These are phyloP conservation scores for Tetrastigma voinierianum DNA, from an alignment of 164 flowering plant genomes.

Conservation along the genomic window DNA sequence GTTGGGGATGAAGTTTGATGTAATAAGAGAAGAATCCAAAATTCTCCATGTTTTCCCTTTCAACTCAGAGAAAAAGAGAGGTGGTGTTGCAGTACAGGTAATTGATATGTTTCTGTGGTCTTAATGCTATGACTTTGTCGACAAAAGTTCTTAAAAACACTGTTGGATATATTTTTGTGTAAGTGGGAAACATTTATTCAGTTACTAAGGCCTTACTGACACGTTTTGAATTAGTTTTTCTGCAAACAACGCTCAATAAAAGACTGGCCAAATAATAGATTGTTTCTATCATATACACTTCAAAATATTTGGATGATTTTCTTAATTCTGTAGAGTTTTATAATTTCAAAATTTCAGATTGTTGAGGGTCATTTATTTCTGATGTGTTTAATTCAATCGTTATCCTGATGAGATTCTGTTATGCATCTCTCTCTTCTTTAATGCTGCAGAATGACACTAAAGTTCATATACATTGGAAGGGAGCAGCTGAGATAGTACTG, in stretches of 20 bases:
- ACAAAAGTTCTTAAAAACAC: background rate
- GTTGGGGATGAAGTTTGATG: constrained; percentile 50
- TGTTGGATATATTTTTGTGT: background rate
- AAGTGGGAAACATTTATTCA: background rate
- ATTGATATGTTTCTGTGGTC: background rate
- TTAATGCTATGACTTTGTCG: background rate
- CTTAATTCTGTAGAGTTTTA: background rate
- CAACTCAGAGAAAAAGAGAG: constrained; percentile 54
- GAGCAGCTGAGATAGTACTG: constrained; percentile 53
- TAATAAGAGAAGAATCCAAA: constrained; percentile 24
- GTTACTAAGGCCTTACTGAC: background rate
- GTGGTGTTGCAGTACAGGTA: constrained; percentile 51
- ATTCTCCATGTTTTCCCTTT: constrained; percentile 47
- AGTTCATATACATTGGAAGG: constrained; percentile 51
- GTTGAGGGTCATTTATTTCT: too few relatives aligned
- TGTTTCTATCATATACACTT: too few relatives aligned
- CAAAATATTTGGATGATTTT: too few relatives aligned
- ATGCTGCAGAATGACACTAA: constrained; percentile 31
- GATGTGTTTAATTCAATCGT: background rate
- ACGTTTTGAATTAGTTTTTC: background rate
- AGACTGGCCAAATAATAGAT: too few relatives aligned
- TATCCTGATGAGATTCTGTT: background rate
- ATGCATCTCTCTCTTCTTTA: too few relatives aligned
- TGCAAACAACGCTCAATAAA: background rate
- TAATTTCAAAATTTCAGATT: too few relatives aligned